Conservation (phyloP, 2,329 filamentous ascomycete genomes). For the Pseudopyricularia javanii region DNA sequence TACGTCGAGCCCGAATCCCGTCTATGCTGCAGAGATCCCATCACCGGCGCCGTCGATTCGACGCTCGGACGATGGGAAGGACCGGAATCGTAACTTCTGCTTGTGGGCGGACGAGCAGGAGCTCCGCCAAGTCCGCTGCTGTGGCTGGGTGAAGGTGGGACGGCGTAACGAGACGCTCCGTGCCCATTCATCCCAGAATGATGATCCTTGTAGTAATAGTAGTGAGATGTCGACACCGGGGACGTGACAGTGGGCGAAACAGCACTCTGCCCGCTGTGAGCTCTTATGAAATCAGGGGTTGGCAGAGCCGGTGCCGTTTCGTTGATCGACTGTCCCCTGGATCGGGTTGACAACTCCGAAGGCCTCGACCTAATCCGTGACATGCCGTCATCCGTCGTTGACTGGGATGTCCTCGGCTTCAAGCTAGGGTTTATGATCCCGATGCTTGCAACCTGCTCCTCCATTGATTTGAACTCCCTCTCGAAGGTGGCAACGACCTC, state of each 20-base stretch:
- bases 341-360: conserved; percentile 34
- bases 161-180: conserved; percentile 1
- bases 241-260: conserved; percentile 34
- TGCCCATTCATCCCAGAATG: conserved; percentile 26
- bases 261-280: conserved; percentile 54
- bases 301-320: conserved; percentile 52
- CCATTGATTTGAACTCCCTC: conserved; percentile 64
- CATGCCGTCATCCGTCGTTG: conserved; percentile 41
- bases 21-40: conserved; percentile 10
- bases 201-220: conserved; percentile 44
- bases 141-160: not conserved
- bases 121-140: conserved; percentile 17
- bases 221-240: conserved; percentile 31
- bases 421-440: conserved; percentile 67
- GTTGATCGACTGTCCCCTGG: conserved; percentile 49
- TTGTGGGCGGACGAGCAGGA: conserved; percentile 39
- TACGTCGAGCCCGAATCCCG: conserved; percentile 45
- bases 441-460: conserved; percentile 58
- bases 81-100: conserved; percentile 39
- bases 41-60: conserved; percentile 5
- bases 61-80: conserved; percentile 9
- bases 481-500: conserved; percentile 71
- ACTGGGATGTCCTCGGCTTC: conserved; percentile 45
- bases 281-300: conserved; percentile 52
- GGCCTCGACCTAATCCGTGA: conserved; percentile 35